phyloP scores from a whole-genome alignment of 148 eudicot species.

The Spergularia bocconei region DNA sequence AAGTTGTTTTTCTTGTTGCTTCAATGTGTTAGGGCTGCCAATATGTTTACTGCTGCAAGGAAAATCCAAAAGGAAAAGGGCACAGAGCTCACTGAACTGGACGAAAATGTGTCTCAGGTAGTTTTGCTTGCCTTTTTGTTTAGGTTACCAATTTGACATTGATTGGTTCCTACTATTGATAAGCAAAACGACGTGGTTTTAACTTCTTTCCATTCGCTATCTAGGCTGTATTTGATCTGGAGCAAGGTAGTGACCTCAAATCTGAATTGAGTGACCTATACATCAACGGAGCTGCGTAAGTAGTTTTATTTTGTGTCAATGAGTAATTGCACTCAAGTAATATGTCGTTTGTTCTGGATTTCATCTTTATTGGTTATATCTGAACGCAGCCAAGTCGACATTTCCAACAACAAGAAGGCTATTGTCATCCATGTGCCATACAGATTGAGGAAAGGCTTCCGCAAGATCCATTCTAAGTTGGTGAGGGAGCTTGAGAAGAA shows the following conservation, averaged over 20 bases:
- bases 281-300: constrained; percentile 77
- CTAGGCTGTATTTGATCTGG: constrained; percentile 80
- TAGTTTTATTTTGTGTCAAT: background rate
- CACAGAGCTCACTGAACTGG: constrained; percentile 60
- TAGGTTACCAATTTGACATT: background rate
- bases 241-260: constrained; percentile 59
- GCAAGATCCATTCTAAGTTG: constrained; percentile 69
- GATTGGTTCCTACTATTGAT: background rate
- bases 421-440: constrained; percentile 82
- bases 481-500: constrained; percentile 92
- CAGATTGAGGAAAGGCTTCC: constrained; percentile 78
- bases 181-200: too few relatives aligned
- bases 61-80: constrained; percentile 72
- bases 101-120: constrained; percentile 80
- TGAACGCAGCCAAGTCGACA: constrained; percentile 59
- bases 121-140: too few relatives aligned
- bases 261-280: constrained; percentile 81
- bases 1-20: background rate
- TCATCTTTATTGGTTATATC: background rate
- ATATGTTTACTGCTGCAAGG: constrained; percentile 62
- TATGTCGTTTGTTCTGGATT: background rate
- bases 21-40: constrained; percentile 8
- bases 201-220: background rate
- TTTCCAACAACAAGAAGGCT: constrained; percentile 72
- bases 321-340: background rate